phyloP scores from a whole-genome alignment of 2,329 filamentous ascomycete genomes.

The Xylariaceae sp. region DNA sequence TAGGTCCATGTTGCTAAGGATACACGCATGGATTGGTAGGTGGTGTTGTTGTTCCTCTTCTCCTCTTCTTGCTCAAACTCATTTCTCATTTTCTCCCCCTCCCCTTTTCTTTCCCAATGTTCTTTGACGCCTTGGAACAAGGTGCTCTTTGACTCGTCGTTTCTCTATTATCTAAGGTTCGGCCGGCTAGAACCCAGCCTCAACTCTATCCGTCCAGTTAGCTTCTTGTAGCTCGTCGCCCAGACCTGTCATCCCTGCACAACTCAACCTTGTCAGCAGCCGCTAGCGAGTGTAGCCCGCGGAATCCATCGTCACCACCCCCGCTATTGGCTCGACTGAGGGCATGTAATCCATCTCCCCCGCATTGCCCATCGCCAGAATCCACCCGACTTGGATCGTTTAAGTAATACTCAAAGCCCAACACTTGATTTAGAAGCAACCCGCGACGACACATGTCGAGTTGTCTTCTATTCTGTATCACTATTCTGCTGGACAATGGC shows the following conservation, averaged over 20 bases:
- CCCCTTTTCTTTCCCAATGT: not conserved
- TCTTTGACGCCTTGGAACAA: not conserved
- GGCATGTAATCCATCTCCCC: slow-evolving; percentile 17
- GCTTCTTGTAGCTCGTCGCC: slow-evolving; percentile 7
- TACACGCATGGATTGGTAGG: too few species aligned
- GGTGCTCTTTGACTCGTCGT: not conserved
- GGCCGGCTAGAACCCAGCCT: not conserved
- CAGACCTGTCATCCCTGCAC: slow-evolving; percentile 13
- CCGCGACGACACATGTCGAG: not conserved
- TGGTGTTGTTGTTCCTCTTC: not conserved
- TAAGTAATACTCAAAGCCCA: slow-evolving; percentile 1
- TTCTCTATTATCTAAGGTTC: not conserved
- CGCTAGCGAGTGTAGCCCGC: slow-evolving; percentile 1
- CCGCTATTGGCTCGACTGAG: slow-evolving; percentile 12
- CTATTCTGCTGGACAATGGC: slow-evolving; percentile 45
- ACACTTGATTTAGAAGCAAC: not conserved
- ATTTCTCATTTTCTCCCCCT: not conserved
- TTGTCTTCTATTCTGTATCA: too few species aligned
- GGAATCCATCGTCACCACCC: not conserved
- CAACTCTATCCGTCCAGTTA: not conserved
- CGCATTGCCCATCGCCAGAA: slow-evolving; percentile 12
- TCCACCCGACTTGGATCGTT: slow-evolving; percentile 9
- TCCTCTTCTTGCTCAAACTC: not conserved
- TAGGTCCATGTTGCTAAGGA: too few species aligned
- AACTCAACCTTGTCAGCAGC: slow-evolving; percentile 14